These are phyloP conservation scores for Trypanosomatidae sp. DNA, from an alignment of 208 protist genomes.

Conservation along the genomic window DNA sequence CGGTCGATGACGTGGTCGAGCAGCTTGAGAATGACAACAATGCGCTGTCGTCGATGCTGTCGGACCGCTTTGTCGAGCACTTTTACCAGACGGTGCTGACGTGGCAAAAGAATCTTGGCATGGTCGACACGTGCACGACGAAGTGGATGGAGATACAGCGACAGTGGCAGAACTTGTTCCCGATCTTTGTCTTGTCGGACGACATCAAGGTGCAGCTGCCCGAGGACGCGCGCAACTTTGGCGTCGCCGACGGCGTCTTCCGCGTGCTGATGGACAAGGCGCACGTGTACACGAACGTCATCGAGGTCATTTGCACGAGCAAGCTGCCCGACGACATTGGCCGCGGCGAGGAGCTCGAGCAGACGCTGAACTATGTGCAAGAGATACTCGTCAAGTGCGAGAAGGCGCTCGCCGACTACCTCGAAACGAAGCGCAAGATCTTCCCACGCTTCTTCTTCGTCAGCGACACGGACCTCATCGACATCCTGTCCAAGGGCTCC, in stretches of 20 bases:
- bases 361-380: slow-evolving; percentile 87
- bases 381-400: slow-evolving; percentile 92
- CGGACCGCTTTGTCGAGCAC: slow-evolving; percentile 92
- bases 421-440: slow-evolving; percentile 96
- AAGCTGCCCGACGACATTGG: slow-evolving; percentile 79
- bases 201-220: slow-evolving; percentile 97
- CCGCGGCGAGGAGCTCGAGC: slow-evolving; percentile 78
- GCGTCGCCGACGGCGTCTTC: slow-evolving; percentile 84
- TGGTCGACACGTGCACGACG: slow-evolving; percentile 92
- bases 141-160: slow-evolving; percentile 95
- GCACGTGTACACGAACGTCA: slow-evolving; percentile 83
- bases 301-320: slow-evolving; percentile 82
- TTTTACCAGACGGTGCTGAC: slow-evolving; percentile 92
- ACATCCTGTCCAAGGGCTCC: slow-evolving; percentile 96
- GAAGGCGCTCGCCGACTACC: slow-evolving; percentile 95
- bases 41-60: slow-evolving; percentile 93
- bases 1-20: slow-evolving; percentile 92
- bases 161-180: slow-evolving; percentile 96
- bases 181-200: slow-evolving; percentile 96
- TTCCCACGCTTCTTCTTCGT: slow-evolving; percentile 98
- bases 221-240: slow-evolving; percentile 92
- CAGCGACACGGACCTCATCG: slow-evolving; percentile 91
- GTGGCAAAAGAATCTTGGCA: slow-evolving; percentile 94
- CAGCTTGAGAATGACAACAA: slow-evolving; percentile 93
- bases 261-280: slow-evolving; percentile 87